Evolutionary conservation across 805 yeast genomes (phyloP), one percentile per base, ranked within the genome.

Genomic region (Metschnikowia lochheadii): DNA sequence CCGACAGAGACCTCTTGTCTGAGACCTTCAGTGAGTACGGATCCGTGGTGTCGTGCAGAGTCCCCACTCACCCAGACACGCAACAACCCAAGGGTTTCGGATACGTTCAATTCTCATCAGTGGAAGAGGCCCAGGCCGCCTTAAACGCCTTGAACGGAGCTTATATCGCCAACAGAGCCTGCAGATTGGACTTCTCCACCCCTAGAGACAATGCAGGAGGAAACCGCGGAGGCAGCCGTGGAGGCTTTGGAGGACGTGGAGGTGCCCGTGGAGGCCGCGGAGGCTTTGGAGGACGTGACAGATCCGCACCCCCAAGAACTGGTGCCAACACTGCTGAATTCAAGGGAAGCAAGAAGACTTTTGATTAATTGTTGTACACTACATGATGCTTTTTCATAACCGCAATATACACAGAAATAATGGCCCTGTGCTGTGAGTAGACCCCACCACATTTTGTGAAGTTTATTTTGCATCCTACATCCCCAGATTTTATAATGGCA

Each of bases 71-170:
- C 77, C 97, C 97, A 66, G 98, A 92, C 72, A 91, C 98, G 58
- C 96, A 90, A 72, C 97, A 92, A 77, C 96, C 96, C 72, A 94
- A 94, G 83, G 99, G 99, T 61, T 94, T 94, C 76, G 99, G 98
- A 60, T 94, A 94, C 74, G 97, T 92, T 51, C 98, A 94, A 77
- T 92, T 81, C 68, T 77, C 87, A 42, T 79, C 85, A 52, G 77
- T 87, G 57, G 98, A 91, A 41, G 96, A 89, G 70, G 97, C 99
- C 61, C 81, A 85, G 72, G 81, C 84, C 55, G 98, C 98, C 50
- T 75, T 87, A 56, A 89, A 85, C 57, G 91, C 87, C 51, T 72
- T 90, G 73, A 87, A 89, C 70, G 98, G 98, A 68, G 86, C 85
- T 71, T 81, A 83, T 76, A 79, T 94, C 63, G 90, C 83, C 56